Percentiles rank a stretch among this genome's conserved stretches.
phyloP scores from a whole-genome alignment of 768 basidiomycete species.

The Hebeloma cylindrosporum region DNA sequence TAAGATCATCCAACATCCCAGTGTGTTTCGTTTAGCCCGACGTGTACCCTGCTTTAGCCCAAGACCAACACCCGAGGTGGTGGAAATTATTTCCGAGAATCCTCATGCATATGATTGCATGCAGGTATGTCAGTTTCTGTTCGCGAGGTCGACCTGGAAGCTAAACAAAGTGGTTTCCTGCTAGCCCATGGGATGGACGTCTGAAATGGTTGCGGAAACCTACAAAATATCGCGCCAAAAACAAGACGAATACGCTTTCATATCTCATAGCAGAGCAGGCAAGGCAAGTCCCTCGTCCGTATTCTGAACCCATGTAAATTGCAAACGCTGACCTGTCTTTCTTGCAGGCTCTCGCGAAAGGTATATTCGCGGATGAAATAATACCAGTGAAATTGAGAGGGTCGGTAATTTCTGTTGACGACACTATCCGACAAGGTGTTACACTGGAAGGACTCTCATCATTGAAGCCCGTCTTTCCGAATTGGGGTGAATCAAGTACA shows the following conservation, averaged over 20 bases:
- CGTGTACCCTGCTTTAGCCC: slow-evolving; percentile 41
- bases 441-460: slow-evolving; percentile 72
- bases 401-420: slow-evolving; percentile 66
- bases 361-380: slow-evolving; percentile 86
- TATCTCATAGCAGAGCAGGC: slow-evolving; percentile 81
- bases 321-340: not conserved
- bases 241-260: slow-evolving; percentile 89
- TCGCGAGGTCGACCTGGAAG: not conserved
- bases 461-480: slow-evolving; percentile 85
- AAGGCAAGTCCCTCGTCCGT: slow-evolving; percentile 38
- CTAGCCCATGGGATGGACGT: slow-evolving; percentile 95
- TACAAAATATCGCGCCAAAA: slow-evolving; percentile 76
- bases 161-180: not conserved
- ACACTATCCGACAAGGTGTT: slow-evolving; percentile 85
- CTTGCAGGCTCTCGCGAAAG: slow-evolving; percentile 58
- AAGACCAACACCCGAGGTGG: slow-evolving; percentile 71
- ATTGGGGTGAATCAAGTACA: slow-evolving; percentile 69
- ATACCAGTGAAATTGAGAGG: slow-evolving; percentile 81
- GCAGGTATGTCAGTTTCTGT: slow-evolving; percentile 45
- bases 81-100: slow-evolving; percentile 55
- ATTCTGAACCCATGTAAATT: not conserved
- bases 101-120: slow-evolving; percentile 73
- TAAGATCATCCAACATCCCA: slow-evolving; percentile 32
- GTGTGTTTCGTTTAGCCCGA: not conserved
- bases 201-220: slow-evolving; percentile 82